Conservation (phyloP, 306 rosid genomes). For the Inga oerstediana region DNA sequence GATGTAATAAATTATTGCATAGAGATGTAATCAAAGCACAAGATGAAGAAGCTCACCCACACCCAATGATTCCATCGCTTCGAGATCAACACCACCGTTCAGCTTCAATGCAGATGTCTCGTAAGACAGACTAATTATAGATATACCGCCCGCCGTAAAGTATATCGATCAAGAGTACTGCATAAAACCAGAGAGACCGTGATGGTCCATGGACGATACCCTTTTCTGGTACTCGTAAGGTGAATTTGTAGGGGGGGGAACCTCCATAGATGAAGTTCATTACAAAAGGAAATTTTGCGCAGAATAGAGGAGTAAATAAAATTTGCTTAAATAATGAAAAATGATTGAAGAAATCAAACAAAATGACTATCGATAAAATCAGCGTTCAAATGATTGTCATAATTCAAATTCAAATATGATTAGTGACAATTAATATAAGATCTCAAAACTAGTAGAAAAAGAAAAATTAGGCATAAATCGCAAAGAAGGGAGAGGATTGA, state of each 20-base stretch:
- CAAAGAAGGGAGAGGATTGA: not conserved
- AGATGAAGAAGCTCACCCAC: constrained; percentile 1
- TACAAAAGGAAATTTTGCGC: not conserved
- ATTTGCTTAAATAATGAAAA: not conserved
- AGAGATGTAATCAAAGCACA: not conserved
- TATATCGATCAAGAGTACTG: not conserved
- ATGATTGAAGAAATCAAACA: not conserved
- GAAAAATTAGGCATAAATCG: not conserved
- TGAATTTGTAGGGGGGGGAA: not conserved
- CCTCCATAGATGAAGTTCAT: not conserved
- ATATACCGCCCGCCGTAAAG: not conserved
- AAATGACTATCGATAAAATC: not conserved
- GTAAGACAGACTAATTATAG: not conserved
- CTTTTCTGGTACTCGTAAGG: not conserved
- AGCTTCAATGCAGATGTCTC: not conserved
- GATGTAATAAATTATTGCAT: no score
- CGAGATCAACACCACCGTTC: constrained; percentile 1
- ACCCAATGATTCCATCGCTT: constrained; percentile 14
- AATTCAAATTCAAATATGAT: not conserved
- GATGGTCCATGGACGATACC: not conserved
- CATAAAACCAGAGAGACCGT: not conserved
- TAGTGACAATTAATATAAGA: not conserved
- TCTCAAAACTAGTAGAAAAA: not conserved
- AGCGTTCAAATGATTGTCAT: not conserved
- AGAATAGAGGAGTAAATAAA: not conserved